phyloP scores from a whole-genome alignment of 2,329 filamentous ascomycete genomes.

The Paracoccidioides brasiliensis region DNA sequence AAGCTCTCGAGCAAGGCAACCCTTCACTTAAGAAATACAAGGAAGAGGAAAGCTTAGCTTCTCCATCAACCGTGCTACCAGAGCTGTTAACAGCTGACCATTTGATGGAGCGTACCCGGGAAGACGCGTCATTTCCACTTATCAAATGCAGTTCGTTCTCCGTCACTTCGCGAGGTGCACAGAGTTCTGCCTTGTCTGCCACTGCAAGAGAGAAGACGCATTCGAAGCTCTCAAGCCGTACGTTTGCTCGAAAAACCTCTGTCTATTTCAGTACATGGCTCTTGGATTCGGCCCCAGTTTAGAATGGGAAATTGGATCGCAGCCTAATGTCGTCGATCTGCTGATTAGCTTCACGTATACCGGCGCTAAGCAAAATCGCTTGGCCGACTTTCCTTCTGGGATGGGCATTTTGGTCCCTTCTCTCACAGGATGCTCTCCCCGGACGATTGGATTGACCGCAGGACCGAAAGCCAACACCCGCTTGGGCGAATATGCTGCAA shows the following conservation, averaged over 20 bases:
- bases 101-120: constrained; percentile 20
- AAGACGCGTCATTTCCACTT: constrained; percentile 41
- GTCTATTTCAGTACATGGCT: constrained; percentile 76
- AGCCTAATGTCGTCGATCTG: constrained; percentile 73
- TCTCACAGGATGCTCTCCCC: background rate
- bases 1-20: constrained; percentile 10
- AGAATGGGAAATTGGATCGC: constrained; percentile 67
- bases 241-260: constrained; percentile 63
- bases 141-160: constrained; percentile 60
- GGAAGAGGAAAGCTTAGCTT: constrained; percentile 14
- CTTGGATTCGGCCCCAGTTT: constrained; percentile 76
- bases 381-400: constrained; percentile 45
- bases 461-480: too few species aligned
- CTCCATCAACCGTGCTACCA: constrained; percentile 24
- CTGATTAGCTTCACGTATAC: constrained; percentile 69
- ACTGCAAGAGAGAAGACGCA: constrained; percentile 50
- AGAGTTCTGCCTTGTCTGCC: constrained; percentile 77
- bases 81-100: constrained; percentile 40
- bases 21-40: constrained; percentile 11
- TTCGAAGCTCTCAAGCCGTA: constrained; percentile 47
- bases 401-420: constrained; percentile 34
- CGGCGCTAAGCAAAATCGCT: constrained; percentile 31
- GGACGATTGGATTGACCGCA: too few species aligned
- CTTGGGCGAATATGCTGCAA: too few species aligned
- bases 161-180: constrained; percentile 69